phyloP scores from a whole-genome alignment of 2,329 filamentous ascomycete species.

The Xylaria sp. region DNA sequence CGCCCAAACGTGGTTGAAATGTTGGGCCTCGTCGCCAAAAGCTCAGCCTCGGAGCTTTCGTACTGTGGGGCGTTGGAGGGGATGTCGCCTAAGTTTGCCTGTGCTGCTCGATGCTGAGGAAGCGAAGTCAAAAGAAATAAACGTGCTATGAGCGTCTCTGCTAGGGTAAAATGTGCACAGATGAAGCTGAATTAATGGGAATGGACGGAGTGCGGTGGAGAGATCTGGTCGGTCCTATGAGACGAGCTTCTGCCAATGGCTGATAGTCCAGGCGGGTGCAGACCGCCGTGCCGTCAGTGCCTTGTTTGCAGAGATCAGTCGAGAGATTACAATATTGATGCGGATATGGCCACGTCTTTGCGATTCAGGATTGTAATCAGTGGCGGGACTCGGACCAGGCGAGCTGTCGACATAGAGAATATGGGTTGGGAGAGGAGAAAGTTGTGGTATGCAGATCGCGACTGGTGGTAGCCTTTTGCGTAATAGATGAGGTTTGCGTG shows the following conservation, averaged over 20 bases:
- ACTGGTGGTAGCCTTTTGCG: slow-evolving; percentile 24
- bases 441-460: slow-evolving; percentile 21
- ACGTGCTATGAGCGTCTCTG: slow-evolving; percentile 6
- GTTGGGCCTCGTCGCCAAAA: slow-evolving; percentile 32
- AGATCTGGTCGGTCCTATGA: slow-evolving; percentile 25
- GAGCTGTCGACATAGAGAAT: slow-evolving; percentile 5
- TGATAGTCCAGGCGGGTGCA: slow-evolving; percentile 40
- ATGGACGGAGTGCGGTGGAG: slow-evolving; percentile 17
- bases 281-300: slow-evolving; percentile 39
- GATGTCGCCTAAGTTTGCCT: slow-evolving; percentile 16
- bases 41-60: slow-evolving; percentile 37
- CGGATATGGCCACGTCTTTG: not conserved
- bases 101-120: slow-evolving; percentile 16
- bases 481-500: slow-evolving; percentile 29
- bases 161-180: not conserved
- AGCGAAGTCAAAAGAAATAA: not conserved
- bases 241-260: slow-evolving; percentile 34
- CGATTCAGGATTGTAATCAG: slow-evolving; percentile 1
- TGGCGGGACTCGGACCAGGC: not conserved
- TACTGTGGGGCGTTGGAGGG: slow-evolving; percentile 26
- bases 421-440: slow-evolving; percentile 21
- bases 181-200: slow-evolving; percentile 6
- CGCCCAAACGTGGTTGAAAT: slow-evolving; percentile 15
- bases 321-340: slow-evolving; percentile 9
- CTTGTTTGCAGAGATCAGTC: slow-evolving; percentile 18